phyloP scores from a whole-genome alignment of 1,284 basidiomycete genomes.

The Marasmius sp. region DNA sequence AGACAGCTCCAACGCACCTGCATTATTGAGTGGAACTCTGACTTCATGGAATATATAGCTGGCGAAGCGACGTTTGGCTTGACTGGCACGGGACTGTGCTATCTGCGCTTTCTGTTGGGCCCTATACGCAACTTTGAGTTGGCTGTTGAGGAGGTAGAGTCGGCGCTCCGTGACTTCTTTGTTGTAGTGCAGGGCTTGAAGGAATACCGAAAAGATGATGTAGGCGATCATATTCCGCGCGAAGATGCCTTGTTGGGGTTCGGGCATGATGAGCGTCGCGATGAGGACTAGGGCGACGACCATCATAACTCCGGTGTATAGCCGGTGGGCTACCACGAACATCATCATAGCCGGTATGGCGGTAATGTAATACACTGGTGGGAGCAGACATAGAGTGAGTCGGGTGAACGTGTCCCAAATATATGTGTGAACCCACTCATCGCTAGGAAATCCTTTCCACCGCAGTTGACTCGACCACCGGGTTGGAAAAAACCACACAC shows the following conservation, averaged over 20 bases:
- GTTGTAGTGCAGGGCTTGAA: slow-evolving; percentile 32
- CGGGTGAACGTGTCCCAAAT: background rate
- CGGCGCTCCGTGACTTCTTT: slow-evolving; percentile 39
- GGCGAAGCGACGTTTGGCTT: slow-evolving; percentile 29
- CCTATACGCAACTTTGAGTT: slow-evolving; percentile 45
- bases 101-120: slow-evolving; percentile 53
- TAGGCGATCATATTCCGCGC: slow-evolving; percentile 26
- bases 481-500: slow-evolving; percentile 20
- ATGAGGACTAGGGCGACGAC: slow-evolving; percentile 20
- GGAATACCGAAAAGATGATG: slow-evolving; percentile 26
- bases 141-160: slow-evolving; percentile 48
- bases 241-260: slow-evolving; percentile 25
- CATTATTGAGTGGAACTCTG: slow-evolving; percentile 57
- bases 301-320: slow-evolving; percentile 23
- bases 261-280: slow-evolving; percentile 22
- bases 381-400: background rate
- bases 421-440: slow-evolving; percentile 18
- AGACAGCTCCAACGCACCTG: slow-evolving; percentile 26
- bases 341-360: slow-evolving; percentile 24
- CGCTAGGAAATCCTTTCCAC: slow-evolving; percentile 22
- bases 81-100: slow-evolving; percentile 42
- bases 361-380: slow-evolving; percentile 22
- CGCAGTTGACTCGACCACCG: background rate
- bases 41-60: slow-evolving; percentile 36
- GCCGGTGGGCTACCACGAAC: slow-evolving; percentile 22